phyloP scores from a whole-genome alignment of 306 rosid species.

The Citrullus mucosospermus region DNA sequence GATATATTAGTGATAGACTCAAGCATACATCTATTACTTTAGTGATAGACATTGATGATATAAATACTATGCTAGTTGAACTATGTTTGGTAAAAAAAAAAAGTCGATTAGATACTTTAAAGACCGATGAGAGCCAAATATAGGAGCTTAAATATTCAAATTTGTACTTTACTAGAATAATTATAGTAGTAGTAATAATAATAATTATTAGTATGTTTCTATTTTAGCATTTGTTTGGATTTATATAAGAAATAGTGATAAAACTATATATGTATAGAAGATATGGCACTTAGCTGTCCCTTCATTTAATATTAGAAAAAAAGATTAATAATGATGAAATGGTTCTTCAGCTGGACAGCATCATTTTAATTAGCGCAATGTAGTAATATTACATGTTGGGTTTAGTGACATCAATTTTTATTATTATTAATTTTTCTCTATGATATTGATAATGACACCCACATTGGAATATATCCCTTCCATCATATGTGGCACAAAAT shows the following conservation, averaged over 20 bases:
- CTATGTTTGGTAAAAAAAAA: too few species aligned
- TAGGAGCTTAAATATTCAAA: too few species aligned
- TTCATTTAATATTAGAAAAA: not conserved
- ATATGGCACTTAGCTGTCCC: constrained; percentile 4
- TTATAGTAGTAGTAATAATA: too few species aligned
- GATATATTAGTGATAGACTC: too few species aligned
- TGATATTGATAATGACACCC: not conserved
- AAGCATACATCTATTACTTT: too few species aligned
- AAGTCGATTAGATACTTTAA: too few species aligned
- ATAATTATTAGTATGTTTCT: not conserved
- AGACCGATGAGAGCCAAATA: too few species aligned
- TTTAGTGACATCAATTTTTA: not conserved
- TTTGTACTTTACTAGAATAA: too few species aligned
- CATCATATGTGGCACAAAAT: not conserved
- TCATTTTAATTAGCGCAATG: not conserved
- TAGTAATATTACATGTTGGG: not conserved
- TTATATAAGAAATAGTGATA: not conserved
- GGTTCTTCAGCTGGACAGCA: not conserved
- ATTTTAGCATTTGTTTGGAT: not conserved
- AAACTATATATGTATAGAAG: not conserved
- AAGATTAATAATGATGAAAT: not conserved
- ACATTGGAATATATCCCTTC: not conserved
- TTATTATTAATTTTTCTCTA: not conserved
- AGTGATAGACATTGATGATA: too few species aligned
- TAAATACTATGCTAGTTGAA: too few species aligned